A percentile compares a stretch with the other conserved stretches of the same genome.
Evolutionary conservation across 352 stramenopile genomes (phyloP).

Genomic region (Phytophthora melonis): DNA sequence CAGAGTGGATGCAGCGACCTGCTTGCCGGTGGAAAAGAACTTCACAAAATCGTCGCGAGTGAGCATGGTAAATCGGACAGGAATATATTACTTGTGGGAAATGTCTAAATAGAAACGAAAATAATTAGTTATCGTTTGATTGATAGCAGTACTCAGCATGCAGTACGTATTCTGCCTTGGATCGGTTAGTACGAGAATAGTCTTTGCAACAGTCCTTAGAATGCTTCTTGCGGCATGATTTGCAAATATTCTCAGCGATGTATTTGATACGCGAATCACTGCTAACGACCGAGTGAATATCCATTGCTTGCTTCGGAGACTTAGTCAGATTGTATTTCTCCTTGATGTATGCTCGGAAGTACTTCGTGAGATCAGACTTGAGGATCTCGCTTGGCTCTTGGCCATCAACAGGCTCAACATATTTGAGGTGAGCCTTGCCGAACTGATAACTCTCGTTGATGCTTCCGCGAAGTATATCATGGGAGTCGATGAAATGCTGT

Average conservation of each 20-base stretch:
- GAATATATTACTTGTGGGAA: neutral
- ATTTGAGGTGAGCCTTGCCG: neutral
- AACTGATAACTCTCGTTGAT: neutral
- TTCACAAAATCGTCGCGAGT: neutral
- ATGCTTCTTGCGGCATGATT: neutral
- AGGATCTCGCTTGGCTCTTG: neutral
- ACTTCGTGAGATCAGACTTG: neutral
- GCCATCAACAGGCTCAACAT: neutral
- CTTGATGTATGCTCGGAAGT: neutral
- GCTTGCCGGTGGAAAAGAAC: neutral
- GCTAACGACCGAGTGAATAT: neutral
- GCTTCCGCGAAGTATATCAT: neutral
- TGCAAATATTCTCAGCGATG: neutral
- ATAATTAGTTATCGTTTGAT: too few species aligned
- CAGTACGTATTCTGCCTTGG: neutral
- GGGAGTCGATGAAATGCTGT: neutral
- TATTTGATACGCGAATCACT: neutral
- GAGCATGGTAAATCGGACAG: neutral
- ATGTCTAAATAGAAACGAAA: too few species aligned
- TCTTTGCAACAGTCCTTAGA: neutral
- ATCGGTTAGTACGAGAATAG: neutral
- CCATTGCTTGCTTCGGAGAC: neutral
- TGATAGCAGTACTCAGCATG: neutral
- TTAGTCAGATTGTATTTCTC: neutral
- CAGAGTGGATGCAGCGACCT: neutral